Conservation (phyloP, 140 eudicot genomes). For the Eryngium alpinum region DNA sequence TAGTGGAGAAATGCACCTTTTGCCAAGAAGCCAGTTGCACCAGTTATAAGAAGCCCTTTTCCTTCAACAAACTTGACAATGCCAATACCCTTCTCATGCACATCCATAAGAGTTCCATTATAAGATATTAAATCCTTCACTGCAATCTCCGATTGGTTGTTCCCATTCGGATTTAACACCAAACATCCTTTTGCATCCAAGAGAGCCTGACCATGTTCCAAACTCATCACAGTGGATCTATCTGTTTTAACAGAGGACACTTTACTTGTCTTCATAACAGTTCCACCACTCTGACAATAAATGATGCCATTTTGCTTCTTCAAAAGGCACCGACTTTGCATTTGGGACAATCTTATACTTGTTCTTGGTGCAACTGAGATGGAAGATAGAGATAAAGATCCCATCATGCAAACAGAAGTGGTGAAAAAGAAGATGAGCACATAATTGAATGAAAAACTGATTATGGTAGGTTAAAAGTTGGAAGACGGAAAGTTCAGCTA, state of each 20-base stretch:
- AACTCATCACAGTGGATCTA: slow-evolving; percentile 35
- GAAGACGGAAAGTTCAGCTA: slow-evolving; percentile 33
- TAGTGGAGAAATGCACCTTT: slow-evolving; percentile 46
- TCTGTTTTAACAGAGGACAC: slow-evolving; percentile 41
- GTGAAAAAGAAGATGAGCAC: slow-evolving; percentile 7
- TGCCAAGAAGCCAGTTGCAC: slow-evolving; percentile 92
- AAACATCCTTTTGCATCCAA: slow-evolving; percentile 42
- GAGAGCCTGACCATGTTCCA: slow-evolving; percentile 24
- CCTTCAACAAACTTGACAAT: slow-evolving; percentile 76
- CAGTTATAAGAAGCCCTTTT: slow-evolving; percentile 70
- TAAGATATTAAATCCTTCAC: slow-evolving; percentile 41
- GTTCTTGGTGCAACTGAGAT: slow-evolving; percentile 30
- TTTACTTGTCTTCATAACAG: slow-evolving; percentile 39
- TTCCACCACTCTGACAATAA: slow-evolving; percentile 64
- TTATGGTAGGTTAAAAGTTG: slow-evolving; percentile 46
- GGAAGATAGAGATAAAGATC: slow-evolving; percentile 73
- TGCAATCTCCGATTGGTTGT: slow-evolving; percentile 19
- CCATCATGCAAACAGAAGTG: slow-evolving; percentile 48
- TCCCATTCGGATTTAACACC: slow-evolving; percentile 55
- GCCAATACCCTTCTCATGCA: slow-evolving; percentile 72
- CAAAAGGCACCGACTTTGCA: slow-evolving; percentile 25
- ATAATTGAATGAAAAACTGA: slow-evolving; percentile 24
- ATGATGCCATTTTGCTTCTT: slow-evolving; percentile 27
- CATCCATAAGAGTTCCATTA: slow-evolving; percentile 32
- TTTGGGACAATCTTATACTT: slow-evolving; percentile 13